Percentiles rank a stretch among this genome's conserved stretches.
Conservation (phyloP, 139 green algal species). For the Gonium pectorale region DNA sequence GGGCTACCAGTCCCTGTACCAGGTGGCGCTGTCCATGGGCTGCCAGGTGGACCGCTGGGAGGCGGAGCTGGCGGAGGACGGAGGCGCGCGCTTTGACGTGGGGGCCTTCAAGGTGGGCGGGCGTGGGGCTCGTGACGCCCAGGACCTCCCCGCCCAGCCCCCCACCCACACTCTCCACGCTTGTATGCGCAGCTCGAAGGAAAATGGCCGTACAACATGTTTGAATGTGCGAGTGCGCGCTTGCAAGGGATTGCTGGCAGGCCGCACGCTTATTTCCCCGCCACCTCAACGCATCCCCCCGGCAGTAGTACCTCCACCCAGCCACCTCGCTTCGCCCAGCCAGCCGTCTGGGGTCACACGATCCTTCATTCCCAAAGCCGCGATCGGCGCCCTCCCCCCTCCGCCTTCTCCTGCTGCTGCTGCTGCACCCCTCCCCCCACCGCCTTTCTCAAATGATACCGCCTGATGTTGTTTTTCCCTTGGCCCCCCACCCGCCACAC, state of each 20-base stretch:
- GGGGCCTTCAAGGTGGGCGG: conserved; percentile 20
- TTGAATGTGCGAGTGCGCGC: no score
- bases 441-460: background rate
- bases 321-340: no score
- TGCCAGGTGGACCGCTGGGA: conserved; percentile 70
- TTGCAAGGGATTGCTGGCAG: no score
- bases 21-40: conserved; percentile 65
- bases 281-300: no score
- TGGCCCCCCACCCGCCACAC: background rate
- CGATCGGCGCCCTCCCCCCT: background rate
- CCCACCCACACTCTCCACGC: background rate
- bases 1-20: conserved; percentile 85
- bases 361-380: background rate
- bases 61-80: conserved; percentile 22
- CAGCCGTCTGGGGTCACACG: no score
- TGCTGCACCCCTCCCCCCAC: no score
- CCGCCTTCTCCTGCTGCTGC: background rate
- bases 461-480: background rate
- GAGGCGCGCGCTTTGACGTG: conserved; percentile 53
- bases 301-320: no score
- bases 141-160: background rate
- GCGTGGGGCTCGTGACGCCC: background rate
- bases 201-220: no score
- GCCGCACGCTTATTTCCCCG: no score
- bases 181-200: no score